Evolutionary conservation across 768 basidiomycete species (phyloP), one percentile per base, ranked within the genome.

Genomic region (Tulasnella sp.): DNA sequence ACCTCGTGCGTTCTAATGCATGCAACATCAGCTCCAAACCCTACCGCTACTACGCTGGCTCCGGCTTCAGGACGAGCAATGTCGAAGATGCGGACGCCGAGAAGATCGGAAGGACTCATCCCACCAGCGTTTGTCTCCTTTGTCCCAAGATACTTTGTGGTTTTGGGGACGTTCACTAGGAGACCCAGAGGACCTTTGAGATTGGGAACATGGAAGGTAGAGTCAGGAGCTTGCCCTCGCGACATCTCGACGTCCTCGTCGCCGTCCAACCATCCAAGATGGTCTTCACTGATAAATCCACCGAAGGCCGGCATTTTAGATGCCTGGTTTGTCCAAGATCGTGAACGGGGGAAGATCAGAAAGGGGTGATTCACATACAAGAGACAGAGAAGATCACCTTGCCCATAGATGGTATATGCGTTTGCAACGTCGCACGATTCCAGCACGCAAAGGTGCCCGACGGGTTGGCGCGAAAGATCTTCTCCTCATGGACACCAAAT

Each of bases 11-110:
- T 56, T 11, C 24, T 43, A 45, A 56, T 29, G 12, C 21, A 25
- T 29, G 22, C 41, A 4, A 56, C 42, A 25, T 21, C 42, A 24
- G 54, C 25, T 3, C 43, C 54, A 4, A 56, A 45, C 12, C 54
- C 54, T 4, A 56, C 5, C 19, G 41, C 54, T 10, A 56, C 53
- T 27, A 55, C 41, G 43, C n/a, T 27, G 25, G 53, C 53, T 15
- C 25, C 31, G 19, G 53, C 30, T 27, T 29, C 53, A 19, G 43
- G n/a, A 24, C 25, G 41, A 27, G 38, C 41, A 22, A 44, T 19
- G 53, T 55, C 53, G 21, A 55, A 55, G 17, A 55, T 12, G 11
- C 43, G 30, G 9, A 55, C 53, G 1, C 30, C 30, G 12, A 42
- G 41, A 27, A 44, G 2, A 4, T 48, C 29, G 4, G 12, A 12